Evolutionary conservation across 805 yeast genomes (phyloP).

Genomic region (Candida nanaspora): DNA sequence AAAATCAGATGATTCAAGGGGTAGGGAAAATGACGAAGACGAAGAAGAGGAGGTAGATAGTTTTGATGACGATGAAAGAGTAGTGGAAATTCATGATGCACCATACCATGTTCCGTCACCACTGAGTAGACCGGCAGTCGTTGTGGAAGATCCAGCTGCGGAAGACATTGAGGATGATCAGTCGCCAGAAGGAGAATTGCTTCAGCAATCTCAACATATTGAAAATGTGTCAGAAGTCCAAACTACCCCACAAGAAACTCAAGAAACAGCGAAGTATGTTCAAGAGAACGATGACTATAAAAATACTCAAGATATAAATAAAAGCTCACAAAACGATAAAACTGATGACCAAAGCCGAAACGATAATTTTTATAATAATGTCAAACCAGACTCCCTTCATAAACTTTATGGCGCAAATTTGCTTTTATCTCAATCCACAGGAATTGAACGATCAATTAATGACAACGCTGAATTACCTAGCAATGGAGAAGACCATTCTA

Average conservation of each 20-base stretch:
- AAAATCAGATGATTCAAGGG: constrained; percentile 10
- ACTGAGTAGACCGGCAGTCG: neutral
- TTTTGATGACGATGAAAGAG: constrained; percentile 30
- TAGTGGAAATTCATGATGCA: constrained; percentile 10
- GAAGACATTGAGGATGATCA: neutral
- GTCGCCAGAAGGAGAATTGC: too few relatives aligned
- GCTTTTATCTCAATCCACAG: constrained; percentile 44
- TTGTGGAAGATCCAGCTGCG: neutral
- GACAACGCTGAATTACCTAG: neutral
- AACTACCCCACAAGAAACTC: neutral
- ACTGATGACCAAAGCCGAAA: too few relatives aligned
- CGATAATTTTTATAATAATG: neutral
- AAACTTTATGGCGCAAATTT: constrained; percentile 10
- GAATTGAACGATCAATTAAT: constrained; percentile 31
- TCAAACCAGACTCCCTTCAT: neutral
- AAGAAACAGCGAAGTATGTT: neutral
- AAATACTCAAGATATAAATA: neutral
- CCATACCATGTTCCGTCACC: neutral
- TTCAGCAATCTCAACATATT: too few relatives aligned
- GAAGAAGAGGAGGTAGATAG: constrained; percentile 35
- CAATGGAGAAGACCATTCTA: too few relatives aligned
- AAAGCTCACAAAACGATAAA: neutral
- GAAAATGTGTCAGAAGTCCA: too few relatives aligned
- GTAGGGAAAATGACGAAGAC: constrained; percentile 11
- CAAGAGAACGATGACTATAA: too few relatives aligned